Evolutionary conservation across 2,329 filamentous ascomycete genomes (phyloP), one percentile per base, ranked within the genome.

Genomic region (Fusarium xyrophilum): DNA sequence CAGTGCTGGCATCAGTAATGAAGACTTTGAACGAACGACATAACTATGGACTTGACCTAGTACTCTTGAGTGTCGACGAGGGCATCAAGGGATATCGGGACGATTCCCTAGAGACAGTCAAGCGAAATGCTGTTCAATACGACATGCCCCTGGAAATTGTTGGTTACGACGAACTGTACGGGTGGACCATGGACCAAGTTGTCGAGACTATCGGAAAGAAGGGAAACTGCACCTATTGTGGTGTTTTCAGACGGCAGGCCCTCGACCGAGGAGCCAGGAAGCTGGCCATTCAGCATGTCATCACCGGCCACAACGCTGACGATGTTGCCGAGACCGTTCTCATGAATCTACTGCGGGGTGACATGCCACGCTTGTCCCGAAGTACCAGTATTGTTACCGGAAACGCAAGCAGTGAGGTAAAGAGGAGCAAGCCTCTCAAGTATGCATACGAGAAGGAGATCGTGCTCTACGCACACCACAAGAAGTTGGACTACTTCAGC

Each of bases 381-480:
- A 94, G 93, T 55, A 98, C 96, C 4, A 96, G 89, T 70, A 98
- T 99, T 72, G 85, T 98, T 17, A 99, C 89, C 5, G 91, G 87
- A 40, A 90, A 88, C 73, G 83, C 89, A 33, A 87, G 85, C n/a
- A 93, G 92, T 62, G 93, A 96, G 64, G 95, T 97, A 70, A 96
- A 97, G 82, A 88, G 96, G 69, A 97, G 93, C 80, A 99, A 99
- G 80, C 96, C 96, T 17, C 85, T 99, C 46, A 98, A 99, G 79
- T 99, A 98, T 78, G 94, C 95, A 3, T 99, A 98, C 76, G 96
- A 99, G 78, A 99, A 99, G 81, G 96, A 99, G 77, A 99, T 99
- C 71, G 96, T 99, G 21, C 85, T 99, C 9, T 99, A 99, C 77
- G 96, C 96, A 8, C 93, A 98, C 76, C 93, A 99, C 82, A 97